A percentile compares a stretch with the other conserved stretches of the same genome.
Evolutionary conservation across 345 rosid species (phyloP).

Genomic region (Eucalyptus virginea): DNA sequence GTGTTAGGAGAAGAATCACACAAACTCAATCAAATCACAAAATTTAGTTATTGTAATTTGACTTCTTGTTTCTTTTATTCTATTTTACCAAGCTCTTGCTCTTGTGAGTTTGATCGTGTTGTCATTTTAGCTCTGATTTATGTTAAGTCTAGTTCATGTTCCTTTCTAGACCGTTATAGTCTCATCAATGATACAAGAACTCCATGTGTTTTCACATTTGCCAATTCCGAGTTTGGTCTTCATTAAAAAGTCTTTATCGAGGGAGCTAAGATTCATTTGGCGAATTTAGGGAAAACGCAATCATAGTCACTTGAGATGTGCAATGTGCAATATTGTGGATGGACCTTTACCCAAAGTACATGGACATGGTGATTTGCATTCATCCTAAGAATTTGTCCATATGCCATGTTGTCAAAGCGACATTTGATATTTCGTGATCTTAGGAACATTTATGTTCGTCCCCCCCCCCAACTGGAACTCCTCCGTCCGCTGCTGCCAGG

Average conservation of each 20-base stretch:
- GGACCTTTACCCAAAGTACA: neutral
- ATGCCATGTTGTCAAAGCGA: neutral
- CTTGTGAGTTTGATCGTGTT: neutral
- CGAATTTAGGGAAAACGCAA: neutral
- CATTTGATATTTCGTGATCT: neutral
- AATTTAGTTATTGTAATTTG: neutral
- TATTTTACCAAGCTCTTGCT: neutral
- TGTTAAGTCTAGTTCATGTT: neutral
- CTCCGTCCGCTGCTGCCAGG: neutral
- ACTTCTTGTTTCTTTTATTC: neutral
- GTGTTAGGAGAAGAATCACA: neutral
- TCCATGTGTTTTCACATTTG: neutral
- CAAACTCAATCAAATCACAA: neutral
- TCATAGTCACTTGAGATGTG: neutral
- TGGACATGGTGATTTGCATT: neutral
- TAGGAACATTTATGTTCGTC: neutral
- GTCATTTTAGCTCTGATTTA: neutral
- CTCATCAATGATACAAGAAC: neutral
- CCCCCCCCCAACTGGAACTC: neutral
- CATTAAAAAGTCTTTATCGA: neutral
- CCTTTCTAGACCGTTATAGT: neutral
- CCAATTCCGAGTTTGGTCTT: neutral
- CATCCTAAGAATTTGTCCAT: neutral
- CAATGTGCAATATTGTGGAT: neutral
- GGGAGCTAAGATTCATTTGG: neutral